Conservation (phyloP, 2,329 filamentous ascomycete genomes). For the Cercospora berteroae region DNA sequence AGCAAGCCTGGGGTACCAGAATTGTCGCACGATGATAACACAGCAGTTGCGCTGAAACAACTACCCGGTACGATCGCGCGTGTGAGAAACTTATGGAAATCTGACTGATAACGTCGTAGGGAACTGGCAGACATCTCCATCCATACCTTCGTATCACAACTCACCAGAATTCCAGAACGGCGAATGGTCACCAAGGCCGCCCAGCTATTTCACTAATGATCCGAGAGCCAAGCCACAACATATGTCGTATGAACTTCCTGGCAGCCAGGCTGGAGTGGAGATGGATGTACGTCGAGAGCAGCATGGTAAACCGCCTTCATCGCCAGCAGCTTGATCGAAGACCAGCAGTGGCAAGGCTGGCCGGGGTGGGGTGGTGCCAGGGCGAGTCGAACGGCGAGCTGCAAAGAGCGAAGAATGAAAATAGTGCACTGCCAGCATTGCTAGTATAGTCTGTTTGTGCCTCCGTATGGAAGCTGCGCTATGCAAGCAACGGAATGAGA, state of each 20-base stretch:
- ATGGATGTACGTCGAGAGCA: slow-evolving; percentile 11
- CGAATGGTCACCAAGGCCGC: slow-evolving; percentile 14
- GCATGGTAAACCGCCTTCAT: neutral
- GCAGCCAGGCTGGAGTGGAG: slow-evolving; percentile 14
- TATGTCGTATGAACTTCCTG: slow-evolving; percentile 14
- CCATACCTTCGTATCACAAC: slow-evolving; percentile 15
- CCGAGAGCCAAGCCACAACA: slow-evolving; percentile 6
- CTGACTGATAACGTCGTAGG: slow-evolving; percentile 7
- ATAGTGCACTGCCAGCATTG: neutral
- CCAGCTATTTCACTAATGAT: slow-evolving; percentile 16
- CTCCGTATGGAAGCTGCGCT: neutral
- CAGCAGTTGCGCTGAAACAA: slow-evolving; percentile 10
- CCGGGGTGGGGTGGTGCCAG: neutral
- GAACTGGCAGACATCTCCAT: slow-evolving; percentile 4
- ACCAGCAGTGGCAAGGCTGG: neutral
- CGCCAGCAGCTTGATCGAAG: neutral
- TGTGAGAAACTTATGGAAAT: neutral
- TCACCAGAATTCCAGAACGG: slow-evolving; percentile 15
- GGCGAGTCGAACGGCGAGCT: neutral
- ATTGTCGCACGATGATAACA: slow-evolving; percentile 9
- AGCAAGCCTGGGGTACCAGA: slow-evolving; percentile 5
- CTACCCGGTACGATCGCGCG: neutral
- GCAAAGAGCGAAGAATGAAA: neutral
- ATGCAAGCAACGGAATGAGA: neutral
- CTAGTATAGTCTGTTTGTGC: neutral